Percentiles rank a stretch among this genome's conserved stretches.
These are phyloP conservation scores for Russula earlei DNA, from an alignment of 768 basidiomycete species.

Conservation along the genomic window DNA sequence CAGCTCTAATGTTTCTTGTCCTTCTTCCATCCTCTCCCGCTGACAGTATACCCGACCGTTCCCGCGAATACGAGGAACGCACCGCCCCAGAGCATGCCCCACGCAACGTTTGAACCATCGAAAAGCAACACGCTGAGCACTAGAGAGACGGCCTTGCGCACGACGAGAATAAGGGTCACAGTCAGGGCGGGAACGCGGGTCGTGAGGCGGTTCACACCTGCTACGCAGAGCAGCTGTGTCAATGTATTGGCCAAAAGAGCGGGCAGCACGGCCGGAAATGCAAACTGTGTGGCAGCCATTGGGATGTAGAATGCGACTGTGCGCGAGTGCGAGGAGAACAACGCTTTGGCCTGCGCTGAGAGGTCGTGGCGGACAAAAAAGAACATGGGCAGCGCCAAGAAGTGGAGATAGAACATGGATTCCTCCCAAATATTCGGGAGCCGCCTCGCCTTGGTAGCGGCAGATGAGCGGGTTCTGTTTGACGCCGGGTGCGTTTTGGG, in stretches of 20 bases:
- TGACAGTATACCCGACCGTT: slow-evolving; percentile 57
- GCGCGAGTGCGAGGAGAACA: slow-evolving; percentile 21
- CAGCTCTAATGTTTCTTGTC: slow-evolving; percentile 10
- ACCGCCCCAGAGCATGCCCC: slow-evolving; percentile 55
- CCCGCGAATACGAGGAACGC: slow-evolving; percentile 61
- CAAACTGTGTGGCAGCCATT: slow-evolving; percentile 24
- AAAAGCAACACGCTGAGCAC: slow-evolving; percentile 55
- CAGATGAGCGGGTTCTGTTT: slow-evolving; percentile 17
- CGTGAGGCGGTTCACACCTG: slow-evolving; percentile 82
- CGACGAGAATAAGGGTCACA: slow-evolving; percentile 71
- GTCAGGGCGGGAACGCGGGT: slow-evolving; percentile 63
- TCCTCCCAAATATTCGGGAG: slow-evolving; percentile 56
- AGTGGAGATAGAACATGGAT: slow-evolving; percentile 86
- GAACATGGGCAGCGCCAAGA: slow-evolving; percentile 74
- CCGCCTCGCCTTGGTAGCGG: background rate
- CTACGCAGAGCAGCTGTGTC: slow-evolving; percentile 77
- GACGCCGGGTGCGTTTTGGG: background rate
- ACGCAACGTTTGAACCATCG: slow-evolving; percentile 27
- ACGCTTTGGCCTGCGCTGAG: slow-evolving; percentile 32
- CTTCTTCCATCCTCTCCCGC: slow-evolving; percentile 20
- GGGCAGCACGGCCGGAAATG: slow-evolving; percentile 50
- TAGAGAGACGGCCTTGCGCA: slow-evolving; percentile 72
- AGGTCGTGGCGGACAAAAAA: slow-evolving; percentile 48
- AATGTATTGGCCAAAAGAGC: slow-evolving; percentile 67
- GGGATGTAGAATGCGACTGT: slow-evolving; percentile 12